Percentiles rank a stretch among this genome's conserved stretches.
These are phyloP conservation scores for Tricholoma bakamatsutake DNA, from an alignment of 768 basidiomycete genomes.

Conservation along the genomic window DNA sequence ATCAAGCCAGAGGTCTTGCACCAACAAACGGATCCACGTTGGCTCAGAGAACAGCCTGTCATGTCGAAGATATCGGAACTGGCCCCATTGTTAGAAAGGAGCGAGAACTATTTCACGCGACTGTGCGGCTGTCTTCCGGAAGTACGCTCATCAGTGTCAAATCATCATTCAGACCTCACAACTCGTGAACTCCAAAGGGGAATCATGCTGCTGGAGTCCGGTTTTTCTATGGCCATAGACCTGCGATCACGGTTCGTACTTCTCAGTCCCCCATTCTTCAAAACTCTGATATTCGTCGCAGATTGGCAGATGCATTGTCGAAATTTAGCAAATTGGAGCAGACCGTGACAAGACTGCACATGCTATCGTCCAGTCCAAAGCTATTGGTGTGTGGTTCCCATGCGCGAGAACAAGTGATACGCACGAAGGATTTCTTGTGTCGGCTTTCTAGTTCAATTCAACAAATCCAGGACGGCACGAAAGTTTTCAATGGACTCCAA, in stretches of 20 bases:
- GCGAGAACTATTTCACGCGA: conserved; percentile 60
- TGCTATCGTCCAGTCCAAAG: conserved; percentile 13
- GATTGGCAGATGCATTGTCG: conserved; percentile 23
- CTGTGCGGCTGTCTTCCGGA: conserved; percentile 60
- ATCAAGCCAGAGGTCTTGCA: conserved; percentile 65
- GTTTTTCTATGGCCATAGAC: conserved; percentile 61
- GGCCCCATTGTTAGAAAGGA: conserved; percentile 28
- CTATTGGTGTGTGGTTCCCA: conserved; percentile 7
- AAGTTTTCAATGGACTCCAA: conserved; percentile 27
- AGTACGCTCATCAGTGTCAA: conserved; percentile 52
- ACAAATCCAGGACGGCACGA: conserved; percentile 31
- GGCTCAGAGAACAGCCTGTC: conserved; percentile 62
- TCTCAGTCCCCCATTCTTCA: neutral
- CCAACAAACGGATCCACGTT: conserved; percentile 46
- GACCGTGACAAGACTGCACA: conserved; percentile 21
- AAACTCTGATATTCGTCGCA: conserved; percentile 12
- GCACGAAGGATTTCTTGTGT: conserved; percentile 23
- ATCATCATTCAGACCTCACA: conserved; percentile 76
- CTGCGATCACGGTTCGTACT: conserved; percentile 56
- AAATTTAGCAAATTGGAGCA: conserved; percentile 19
- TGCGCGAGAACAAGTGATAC: conserved; percentile 11
- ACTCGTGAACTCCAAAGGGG: conserved; percentile 87
- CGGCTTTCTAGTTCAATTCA: conserved; percentile 29
- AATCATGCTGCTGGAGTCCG: conserved; percentile 71
- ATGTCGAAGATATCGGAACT: conserved; percentile 20